Percentiles rank a stretch among this genome's conserved stretches.
Evolutionary conservation across 228 moss, liverwort and hornwort genomes (phyloP).

Genomic region (Sphagnum fallax): DNA sequence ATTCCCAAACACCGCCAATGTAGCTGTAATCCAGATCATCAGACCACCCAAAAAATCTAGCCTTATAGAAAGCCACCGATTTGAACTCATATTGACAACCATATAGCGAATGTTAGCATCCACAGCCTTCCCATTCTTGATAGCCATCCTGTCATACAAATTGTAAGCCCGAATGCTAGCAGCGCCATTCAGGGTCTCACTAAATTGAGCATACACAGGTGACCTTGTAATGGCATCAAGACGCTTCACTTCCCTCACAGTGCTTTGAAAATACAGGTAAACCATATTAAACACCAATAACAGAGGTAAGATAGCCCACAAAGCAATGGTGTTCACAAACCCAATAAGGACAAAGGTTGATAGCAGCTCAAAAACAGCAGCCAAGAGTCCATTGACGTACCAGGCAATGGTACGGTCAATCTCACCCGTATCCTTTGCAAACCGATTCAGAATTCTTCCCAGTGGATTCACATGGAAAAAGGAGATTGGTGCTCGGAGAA

Average conservation of each 20-base stretch:
- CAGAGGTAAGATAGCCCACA: conserved; percentile 88
- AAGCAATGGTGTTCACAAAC: conserved; percentile 65
- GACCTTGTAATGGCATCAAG: conserved; percentile 91
- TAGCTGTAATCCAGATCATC: conserved; percentile 88
- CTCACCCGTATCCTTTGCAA: conserved; percentile 93
- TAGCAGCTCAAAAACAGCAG: conserved; percentile 61
- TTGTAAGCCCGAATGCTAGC: conserved; percentile 91
- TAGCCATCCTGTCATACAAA: conserved; percentile 82
- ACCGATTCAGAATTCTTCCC: conserved; percentile 87
- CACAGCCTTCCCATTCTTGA: conserved; percentile 78
- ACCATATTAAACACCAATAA: conserved; percentile 68
- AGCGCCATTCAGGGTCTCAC: conserved; percentile 89
- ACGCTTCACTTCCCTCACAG: conserved; percentile 91
- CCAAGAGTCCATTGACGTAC: conserved; percentile 79
- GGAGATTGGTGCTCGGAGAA: conserved; percentile 86
- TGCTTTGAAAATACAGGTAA: conserved; percentile 88
- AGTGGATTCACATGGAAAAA: conserved; percentile 93
- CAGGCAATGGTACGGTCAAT: conserved; percentile 90
- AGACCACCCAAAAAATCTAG: conserved; percentile 90
- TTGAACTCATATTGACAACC: conserved; percentile 86
- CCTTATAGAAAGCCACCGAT: conserved; percentile 87
- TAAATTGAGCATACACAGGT: conserved; percentile 94
- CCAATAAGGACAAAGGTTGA: conserved; percentile 91
- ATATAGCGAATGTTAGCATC: conserved; percentile 76
- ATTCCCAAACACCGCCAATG: conserved; percentile 83